These are phyloP conservation scores for Mariannaea sp. DNA, from an alignment of 2,329 filamentous ascomycete species.

Conservation along the genomic window DNA sequence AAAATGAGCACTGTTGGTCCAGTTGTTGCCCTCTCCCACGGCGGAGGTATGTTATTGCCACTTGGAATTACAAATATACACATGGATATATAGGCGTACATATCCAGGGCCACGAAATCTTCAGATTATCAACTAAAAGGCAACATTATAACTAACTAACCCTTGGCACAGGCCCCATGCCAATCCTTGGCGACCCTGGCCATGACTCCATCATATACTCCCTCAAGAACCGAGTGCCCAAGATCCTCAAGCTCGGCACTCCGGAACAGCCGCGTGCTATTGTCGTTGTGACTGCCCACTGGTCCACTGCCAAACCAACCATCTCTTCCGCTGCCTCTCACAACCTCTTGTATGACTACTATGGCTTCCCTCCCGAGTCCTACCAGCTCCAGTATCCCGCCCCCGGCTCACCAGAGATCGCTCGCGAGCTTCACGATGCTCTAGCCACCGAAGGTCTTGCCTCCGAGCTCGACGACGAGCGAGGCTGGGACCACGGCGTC, in stretches of 20 bases:
- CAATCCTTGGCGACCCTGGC: slow-evolving; percentile 58
- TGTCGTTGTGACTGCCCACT: slow-evolving; percentile 63
- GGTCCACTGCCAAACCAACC: slow-evolving; percentile 54
- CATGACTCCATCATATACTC: slow-evolving; percentile 58
- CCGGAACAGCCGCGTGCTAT: slow-evolving; percentile 56
- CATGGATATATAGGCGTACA: too few species aligned
- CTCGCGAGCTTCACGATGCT: slow-evolving; percentile 51
- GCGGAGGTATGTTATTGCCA: slow-evolving; percentile 49
- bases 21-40: slow-evolving; percentile 55
- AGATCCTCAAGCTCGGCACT: slow-evolving; percentile 59
- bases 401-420: slow-evolving; percentile 58
- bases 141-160: neutral
- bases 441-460: slow-evolving; percentile 53
- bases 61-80: too few species aligned
- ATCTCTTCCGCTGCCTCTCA: slow-evolving; percentile 56
- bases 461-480: slow-evolving; percentile 44
- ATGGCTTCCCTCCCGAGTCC: slow-evolving; percentile 60
- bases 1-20: slow-evolving; percentile 49
- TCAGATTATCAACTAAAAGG: neutral
- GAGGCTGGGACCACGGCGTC: slow-evolving; percentile 65
- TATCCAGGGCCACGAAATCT: too few species aligned
- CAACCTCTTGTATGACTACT: slow-evolving; percentile 61
- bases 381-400: slow-evolving; percentile 63
- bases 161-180: slow-evolving; percentile 55
- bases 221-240: slow-evolving; percentile 57